These are phyloP conservation scores for Gossypium laxum DNA, from an alignment of 441 rosid genomes.

Conservation along the genomic window DNA sequence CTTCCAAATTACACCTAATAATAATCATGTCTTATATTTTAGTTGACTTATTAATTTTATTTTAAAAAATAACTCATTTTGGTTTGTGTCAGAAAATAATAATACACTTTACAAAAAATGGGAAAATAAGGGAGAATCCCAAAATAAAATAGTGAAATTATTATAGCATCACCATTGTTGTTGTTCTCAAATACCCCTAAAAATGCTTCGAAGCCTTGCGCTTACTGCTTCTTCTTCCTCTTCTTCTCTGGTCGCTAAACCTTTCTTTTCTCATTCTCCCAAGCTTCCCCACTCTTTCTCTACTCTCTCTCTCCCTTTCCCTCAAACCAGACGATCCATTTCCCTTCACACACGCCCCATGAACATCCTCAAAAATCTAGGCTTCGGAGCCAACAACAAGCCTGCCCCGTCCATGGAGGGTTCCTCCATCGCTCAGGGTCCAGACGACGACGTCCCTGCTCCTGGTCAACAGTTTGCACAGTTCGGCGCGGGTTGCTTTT, in stretches of 20 bases:
- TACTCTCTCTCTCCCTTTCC: slow-evolving; percentile 17
- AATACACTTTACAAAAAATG: background rate
- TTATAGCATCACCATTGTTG: background rate
- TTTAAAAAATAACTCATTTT: too few relatives aligned
- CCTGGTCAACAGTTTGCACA: background rate
- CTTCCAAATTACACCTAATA: background rate
- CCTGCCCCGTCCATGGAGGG: background rate
- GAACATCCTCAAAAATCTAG: slow-evolving; percentile 33
- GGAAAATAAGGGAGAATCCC: background rate
- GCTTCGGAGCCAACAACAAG: slow-evolving; percentile 30
- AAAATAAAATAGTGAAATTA: background rate
- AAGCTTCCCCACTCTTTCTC: slow-evolving; percentile 14
- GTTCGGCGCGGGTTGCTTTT: background rate
- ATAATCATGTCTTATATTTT: background rate
- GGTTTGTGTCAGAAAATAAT: background rate
- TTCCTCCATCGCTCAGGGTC: background rate
- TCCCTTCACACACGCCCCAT: slow-evolving; percentile 21
- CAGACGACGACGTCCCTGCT: background rate
- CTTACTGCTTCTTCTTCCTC: background rate
- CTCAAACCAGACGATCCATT: slow-evolving; percentile 11
- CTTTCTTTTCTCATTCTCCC: background rate
- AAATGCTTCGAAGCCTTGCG: background rate
- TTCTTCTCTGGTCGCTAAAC: background rate
- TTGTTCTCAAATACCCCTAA: background rate
- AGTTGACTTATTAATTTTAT: background rate